A percentile compares a stretch with the other conserved stretches of the same genome.
Evolutionary conservation across 768 basidiomycete species (phyloP).

Genomic region (Fistulinella prunicolor): DNA sequence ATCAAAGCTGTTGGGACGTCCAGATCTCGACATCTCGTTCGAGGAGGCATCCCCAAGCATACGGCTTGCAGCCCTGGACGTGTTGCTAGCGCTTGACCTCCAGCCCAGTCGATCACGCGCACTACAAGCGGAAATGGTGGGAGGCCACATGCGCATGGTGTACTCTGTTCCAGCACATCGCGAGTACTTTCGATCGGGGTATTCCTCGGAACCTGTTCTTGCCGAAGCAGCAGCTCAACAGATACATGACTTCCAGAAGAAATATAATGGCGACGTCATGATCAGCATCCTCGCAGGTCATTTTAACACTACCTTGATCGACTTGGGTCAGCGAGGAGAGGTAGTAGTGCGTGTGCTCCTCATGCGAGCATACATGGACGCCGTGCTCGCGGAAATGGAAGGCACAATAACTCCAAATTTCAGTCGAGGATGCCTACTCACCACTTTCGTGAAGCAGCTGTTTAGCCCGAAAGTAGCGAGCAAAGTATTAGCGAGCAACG

Average conservation of each 20-base stretch:
- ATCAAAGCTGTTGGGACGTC: neutral
- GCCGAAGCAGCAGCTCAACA: neutral
- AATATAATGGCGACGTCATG: neutral
- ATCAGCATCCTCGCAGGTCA: neutral
- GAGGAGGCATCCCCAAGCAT: neutral
- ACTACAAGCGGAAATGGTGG: neutral
- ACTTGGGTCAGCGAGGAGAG: neutral
- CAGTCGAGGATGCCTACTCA: no score
- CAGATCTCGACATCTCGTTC: neutral
- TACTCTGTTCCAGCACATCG: neutral
- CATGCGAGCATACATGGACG: no score
- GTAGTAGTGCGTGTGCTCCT: neutral
- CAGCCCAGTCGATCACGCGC: neutral
- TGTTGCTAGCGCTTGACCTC: neutral
- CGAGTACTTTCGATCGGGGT: neutral
- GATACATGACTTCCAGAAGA: neutral
- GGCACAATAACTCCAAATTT: no score
- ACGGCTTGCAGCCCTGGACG: neutral
- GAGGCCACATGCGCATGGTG: neutral
- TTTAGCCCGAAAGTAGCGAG: neutral
- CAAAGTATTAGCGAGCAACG: neutral
- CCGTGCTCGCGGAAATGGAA: no score
- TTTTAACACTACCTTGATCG: no score
- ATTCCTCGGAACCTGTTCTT: neutral
- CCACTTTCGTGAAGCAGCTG: neutral